Evolutionary conservation across 495 filamentous ascomycete species (phyloP).

Genomic region (Massariosphaeria phaeospora): DNA sequence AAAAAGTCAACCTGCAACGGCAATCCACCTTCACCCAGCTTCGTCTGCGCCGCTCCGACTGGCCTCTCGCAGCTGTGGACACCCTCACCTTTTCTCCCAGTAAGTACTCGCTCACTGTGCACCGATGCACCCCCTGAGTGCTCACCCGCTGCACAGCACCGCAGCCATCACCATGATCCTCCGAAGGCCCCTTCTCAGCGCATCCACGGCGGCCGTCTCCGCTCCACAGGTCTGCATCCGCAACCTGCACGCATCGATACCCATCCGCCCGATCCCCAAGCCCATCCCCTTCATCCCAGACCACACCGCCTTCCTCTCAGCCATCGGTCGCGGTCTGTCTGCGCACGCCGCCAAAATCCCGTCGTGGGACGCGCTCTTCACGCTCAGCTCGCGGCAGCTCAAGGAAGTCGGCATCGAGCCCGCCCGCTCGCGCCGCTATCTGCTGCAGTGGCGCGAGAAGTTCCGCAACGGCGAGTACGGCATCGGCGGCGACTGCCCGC

Average conservation of each 20-base stretch:
- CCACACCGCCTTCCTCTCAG: constrained; percentile 75
- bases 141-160: not conserved
- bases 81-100: too few relatives aligned
- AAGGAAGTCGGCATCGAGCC: constrained; percentile 81
- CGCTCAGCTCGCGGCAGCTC: constrained; percentile 67
- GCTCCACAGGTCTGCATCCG: constrained; percentile 10
- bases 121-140: not conserved
- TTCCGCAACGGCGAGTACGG: constrained; percentile 73
- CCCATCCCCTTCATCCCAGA: constrained; percentile 85
- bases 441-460: constrained; percentile 77
- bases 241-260: constrained; percentile 33
- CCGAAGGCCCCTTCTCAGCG: constrained; percentile 23
- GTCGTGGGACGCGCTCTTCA: constrained; percentile 85
- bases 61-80: too few relatives aligned
- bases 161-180: constrained; percentile 25
- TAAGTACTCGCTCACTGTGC: too few relatives aligned
- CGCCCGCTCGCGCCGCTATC: constrained; percentile 71
- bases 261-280: constrained; percentile 52
- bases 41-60: too few relatives aligned
- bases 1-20: too few relatives aligned
- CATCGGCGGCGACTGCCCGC: constrained; percentile 67
- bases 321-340: constrained; percentile 82
- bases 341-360: constrained; percentile 78
- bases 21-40: too few relatives aligned
- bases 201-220: constrained; percentile 12